Base-by-base conservation (phyloP, 192 early-diverging fungal genomes). In the Linnemannia schmuckeri region DNA sequence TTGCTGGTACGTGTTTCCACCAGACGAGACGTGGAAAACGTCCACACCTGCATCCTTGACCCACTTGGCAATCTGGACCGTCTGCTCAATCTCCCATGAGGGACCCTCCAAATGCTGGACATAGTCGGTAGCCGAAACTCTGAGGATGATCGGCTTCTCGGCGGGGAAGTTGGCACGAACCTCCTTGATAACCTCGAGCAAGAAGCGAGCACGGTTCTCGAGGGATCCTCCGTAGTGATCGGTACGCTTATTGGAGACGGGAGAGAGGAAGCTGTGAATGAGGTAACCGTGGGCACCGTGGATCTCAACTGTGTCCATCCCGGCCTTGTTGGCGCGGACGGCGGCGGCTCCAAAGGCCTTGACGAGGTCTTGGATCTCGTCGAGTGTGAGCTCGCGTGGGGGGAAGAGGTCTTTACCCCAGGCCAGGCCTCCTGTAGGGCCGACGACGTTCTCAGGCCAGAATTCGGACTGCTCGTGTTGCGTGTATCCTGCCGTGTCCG, bases 251-350 rank as follows among this genome's bases (percentile, higher is more conserved):
- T 99, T 98, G 69, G 94, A 88, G 61, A 96, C 83, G 9, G 95
- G 94, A 33, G 94, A 95, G n/a, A 97, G 80, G 81, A 98, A 98
- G 80, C 93, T 85, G 86, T 94, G 89, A 61, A 96, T 77, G 63
- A 98, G 88, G 87, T 97, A 98, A 17, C 98, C 98, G 85, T 99
- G 97, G 1, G 98, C 97, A 54, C 89, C 92, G 75, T 98, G 97
- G 38, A 99, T 88, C 83, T 99, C 98, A 35, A 98, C 87, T 13
- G 94, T 94, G 77, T 97, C 96, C 83, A 97, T 96, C 1, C 96
- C 96, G 10, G 97, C 97, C 74, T 93, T 88, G 66, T 91, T 80
- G 0, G 97, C 95, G 17, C 95, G 92, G 41, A 74, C 80, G 0
- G 97, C 94, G 49, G 95, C 93, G 33, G 87, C 75, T 9, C 73